phyloP scores from a whole-genome alignment of 139 green algal genomes.

The Tetraselmis chui region DNA sequence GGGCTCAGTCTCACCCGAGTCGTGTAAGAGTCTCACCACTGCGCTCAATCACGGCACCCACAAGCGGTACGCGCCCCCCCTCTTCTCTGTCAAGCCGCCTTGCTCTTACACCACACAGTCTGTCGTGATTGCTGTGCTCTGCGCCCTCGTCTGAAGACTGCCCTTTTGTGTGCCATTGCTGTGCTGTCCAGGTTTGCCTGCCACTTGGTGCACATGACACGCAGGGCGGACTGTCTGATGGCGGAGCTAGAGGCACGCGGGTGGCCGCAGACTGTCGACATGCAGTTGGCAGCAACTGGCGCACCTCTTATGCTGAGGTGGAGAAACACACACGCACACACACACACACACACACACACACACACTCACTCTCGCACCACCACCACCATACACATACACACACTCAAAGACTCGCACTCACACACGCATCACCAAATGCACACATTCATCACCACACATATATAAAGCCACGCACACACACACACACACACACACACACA shows the following conservation, averaged over 20 bases:
- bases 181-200: not conserved
- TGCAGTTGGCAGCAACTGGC: not conserved
- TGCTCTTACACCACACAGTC: not conserved
- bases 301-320: not conserved
- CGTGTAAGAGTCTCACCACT: not conserved
- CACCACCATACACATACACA: too few species aligned
- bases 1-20: not conserved
- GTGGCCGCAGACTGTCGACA: not conserved
- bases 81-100: too few species aligned
- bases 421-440: too few species aligned
- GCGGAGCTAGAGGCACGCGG: not conserved
- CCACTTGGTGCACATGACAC: not conserved
- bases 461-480: too few species aligned
- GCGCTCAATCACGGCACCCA: slow-evolving; percentile 14
- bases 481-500: too few species aligned
- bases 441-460: too few species aligned
- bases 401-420: too few species aligned
- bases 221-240: not conserved
- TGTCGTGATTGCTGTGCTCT: not conserved
- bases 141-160: not conserved
- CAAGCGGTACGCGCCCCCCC: slow-evolving; percentile 1
- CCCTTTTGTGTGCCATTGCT: not conserved
- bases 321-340: too few species aligned
- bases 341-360: too few species aligned
- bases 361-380: too few species aligned